Base-by-base conservation (phyloP, 345 rosid species). In the Salix brachista region DNA sequence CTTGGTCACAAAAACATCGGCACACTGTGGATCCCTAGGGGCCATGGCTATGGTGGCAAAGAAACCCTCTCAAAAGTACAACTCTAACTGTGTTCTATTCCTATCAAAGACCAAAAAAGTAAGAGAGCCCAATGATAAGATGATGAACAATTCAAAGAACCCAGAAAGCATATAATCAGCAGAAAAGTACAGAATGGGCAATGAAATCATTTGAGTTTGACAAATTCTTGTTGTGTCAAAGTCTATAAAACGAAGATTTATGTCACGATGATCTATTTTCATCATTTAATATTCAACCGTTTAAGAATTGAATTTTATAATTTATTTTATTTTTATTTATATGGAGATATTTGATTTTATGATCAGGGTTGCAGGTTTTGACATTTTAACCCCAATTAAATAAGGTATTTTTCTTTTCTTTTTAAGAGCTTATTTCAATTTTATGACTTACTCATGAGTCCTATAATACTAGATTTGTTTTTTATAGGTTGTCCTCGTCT, bases 21-120 rank as follows among this genome's bases (percentile, higher is more conserved):
- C 98, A 80, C 98, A 91, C 97, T 87, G 26, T 94, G 98, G 67
- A 94, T 94, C 85, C 92, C 93, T 16, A 96, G 98, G 97, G 97
- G 75, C 91, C 89, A 79, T 80, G 94, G 82, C 83, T 86, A 73
- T 92, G 98, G 69, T 92, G 95, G 84, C 92, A 90, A 39, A 80
- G 82, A 69, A 94, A 89, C 23, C 97, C 97, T 67, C 74, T 87
- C 79, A 94, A 85, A 86, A 94, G 91, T 84, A 91, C 91, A 1
- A 91, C 97, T 84, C 95, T 90, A 67, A 90, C 84, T 87, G 92
- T 67, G 85, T 78, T 85, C 97, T 85, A 78, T 90, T 92, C 80
- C 95, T 92, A 44, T 41, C 50, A 76, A 67, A 71, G 28, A 69
- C 60, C 21, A 44, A 52, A 72, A 67, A 18, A 68, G 8, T 30